Base-by-base conservation (phyloP, 345 rosid genomes). In the Carallia pectinifolia region DNA sequence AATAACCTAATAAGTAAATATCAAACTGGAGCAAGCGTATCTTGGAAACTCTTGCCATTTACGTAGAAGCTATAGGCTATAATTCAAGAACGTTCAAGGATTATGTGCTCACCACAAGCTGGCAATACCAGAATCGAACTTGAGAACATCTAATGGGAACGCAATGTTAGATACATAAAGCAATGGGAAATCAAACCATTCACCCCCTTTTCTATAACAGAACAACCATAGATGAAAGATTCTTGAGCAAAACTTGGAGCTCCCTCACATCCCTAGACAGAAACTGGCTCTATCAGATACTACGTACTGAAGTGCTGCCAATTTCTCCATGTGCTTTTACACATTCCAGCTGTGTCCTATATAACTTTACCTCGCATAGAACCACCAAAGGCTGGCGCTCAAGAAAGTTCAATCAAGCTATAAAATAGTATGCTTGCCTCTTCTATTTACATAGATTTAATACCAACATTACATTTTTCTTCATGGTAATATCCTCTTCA, bases 401-500 rank as follows among this genome's bases (percentile, higher is more conserved):
- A 33, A 33, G 34, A 44, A 15, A 61, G 19, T 37, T 64, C 39
- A 56, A 48, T 47, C 71, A 47, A 17, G 65, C 73, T 70, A 70
- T 60, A 10, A 36, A 68, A 50, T n/a, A 4, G 19, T 65, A 64
- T 65, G 70, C 52, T 64, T 65, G 40, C 52, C 67, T 19, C 13
- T 9, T 78, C 77, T 72, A 68, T 71, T 53, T 53, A 71, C 66
- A 68, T 39, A 61, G 30, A 65, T 48, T 62, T 29, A 61, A 59
- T 38, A 38, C 17, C 18, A 54, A 44, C 31, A 18, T 12, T 62
- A 33, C 58, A 58, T 56, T 53, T 34, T 60, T 54, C 50, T 38
- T 67, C 76, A 87, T 15, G 84, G 85, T 37, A 86, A 68, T 59
- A 85, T 44, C 78, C 84, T 81, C 84, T 85, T 85, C 72, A 76